Evolutionary conservation across 1,284 basidiomycete species (phyloP).

Genomic region (Phlebopus sp.): DNA sequence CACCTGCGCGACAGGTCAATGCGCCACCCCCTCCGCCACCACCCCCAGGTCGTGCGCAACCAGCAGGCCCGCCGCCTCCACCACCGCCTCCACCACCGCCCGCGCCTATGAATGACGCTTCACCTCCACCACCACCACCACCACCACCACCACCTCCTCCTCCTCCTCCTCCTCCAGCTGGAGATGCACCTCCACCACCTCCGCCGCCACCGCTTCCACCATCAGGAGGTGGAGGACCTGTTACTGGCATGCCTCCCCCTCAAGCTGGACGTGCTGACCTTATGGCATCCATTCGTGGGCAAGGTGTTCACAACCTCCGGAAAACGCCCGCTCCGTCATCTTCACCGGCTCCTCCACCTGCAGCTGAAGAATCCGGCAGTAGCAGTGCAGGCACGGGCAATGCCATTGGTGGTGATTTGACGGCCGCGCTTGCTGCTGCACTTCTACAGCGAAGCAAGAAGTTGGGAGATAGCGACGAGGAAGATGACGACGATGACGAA

Average conservation of each 20-base stretch:
- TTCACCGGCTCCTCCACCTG: constrained; percentile 34
- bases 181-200: constrained; percentile 29
- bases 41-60: constrained; percentile 27
- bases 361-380: constrained; percentile 39
- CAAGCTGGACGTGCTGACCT: constrained; percentile 55
- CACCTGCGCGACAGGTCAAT: constrained; percentile 33
- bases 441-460: constrained; percentile 80
- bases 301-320: constrained; percentile 67
- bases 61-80: too few species aligned
- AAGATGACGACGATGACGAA: constrained; percentile 86
- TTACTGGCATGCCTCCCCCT: constrained; percentile 36
- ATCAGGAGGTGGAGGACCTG: constrained; percentile 25
- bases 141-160: constrained; percentile 37
- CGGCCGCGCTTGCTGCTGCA: constrained; percentile 52
- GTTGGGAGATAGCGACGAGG: constrained; percentile 88
- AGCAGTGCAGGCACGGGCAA: constrained; percentile 22
- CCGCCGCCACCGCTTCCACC: constrained; percentile 37
- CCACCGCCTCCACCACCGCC: constrained; percentile 27
- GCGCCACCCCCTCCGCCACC: constrained; percentile 37
- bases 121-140: constrained; percentile 22
- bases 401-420: constrained; percentile 47
- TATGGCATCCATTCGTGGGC: constrained; percentile 52
- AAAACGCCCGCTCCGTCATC: constrained; percentile 50
- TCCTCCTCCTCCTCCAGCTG: constrained; percentile 36
- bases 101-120: not conserved